Conservation (phyloP, 768 basidiomycete genomes). For the Termitomyces sp. region DNA sequence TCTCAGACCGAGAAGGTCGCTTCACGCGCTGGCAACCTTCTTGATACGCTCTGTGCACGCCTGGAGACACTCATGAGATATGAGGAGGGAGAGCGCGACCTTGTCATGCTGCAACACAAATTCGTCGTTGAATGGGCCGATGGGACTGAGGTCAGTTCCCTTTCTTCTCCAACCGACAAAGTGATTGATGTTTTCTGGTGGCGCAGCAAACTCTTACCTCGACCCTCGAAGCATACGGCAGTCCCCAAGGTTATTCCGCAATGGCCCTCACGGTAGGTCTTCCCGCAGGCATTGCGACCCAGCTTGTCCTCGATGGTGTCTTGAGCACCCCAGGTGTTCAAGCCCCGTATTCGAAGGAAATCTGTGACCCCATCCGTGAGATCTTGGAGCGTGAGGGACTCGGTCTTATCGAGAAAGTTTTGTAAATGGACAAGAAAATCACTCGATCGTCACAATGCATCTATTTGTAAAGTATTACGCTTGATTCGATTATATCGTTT, state of each 20-base stretch:
- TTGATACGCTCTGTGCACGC: conserved; percentile 89
- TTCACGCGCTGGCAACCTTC: conserved; percentile 66
- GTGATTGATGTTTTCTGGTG: conserved; percentile 1
- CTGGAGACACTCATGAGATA: conserved; percentile 93
- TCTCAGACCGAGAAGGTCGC: conserved; percentile 51
- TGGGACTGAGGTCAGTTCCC: conserved; percentile 52
- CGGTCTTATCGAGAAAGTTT: conserved; percentile 61
- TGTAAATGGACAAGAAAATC: neutral
- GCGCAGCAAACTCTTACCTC: conserved; percentile 79
- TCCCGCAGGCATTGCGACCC: conserved; percentile 90
- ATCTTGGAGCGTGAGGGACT: conserved; percentile 70
- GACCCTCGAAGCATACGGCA: conserved; percentile 86
- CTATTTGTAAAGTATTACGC: neutral
- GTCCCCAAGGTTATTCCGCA: conserved; percentile 71
- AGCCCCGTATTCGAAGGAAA: conserved; percentile 82
- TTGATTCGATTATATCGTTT: neutral
- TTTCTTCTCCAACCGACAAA: neutral
- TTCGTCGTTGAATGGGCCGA: conserved; percentile 89
- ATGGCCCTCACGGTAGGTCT: conserved; percentile 92
- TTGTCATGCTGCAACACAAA: conserved; percentile 98
- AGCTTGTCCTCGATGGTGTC: conserved; percentile 85
- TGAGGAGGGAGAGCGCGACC: conserved; percentile 84
- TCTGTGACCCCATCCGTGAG: conserved; percentile 69
- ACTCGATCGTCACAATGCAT: neutral
- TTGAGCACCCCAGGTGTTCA: conserved; percentile 74